Evolutionary conservation across 768 basidiomycete genomes (phyloP), one percentile per base, ranked within the genome.

Genomic region (Lactarius tabidus): DNA sequence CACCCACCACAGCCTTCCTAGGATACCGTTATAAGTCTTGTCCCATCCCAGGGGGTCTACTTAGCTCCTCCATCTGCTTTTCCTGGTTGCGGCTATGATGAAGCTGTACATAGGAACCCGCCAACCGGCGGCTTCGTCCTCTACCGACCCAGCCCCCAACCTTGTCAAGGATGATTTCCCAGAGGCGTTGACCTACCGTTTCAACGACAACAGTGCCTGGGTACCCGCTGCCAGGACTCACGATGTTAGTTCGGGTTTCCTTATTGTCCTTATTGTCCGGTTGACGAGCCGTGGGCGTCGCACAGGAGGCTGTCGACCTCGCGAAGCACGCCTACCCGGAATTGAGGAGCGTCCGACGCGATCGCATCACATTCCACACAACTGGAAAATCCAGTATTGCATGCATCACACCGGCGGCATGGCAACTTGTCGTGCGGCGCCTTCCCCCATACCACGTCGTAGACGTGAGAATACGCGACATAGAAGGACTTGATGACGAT

Each of bases 161-260:
- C 38, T 60, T 3, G 33, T 53, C 17, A 66, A 62, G 20, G 60
- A 62, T 1, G 65, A 66, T 3, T 62, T 58, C 33, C 65, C 65
- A n/a, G 65, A 66, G 57, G 65, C 65, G 41, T 62, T 66, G 65
- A 66, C 65, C 51, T 66, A 66, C 39, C 65, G 65, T n/a, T 66
- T 45, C 57, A 62, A 62, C n/a, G 65, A 66, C 33, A 66, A 66
- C 15, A 66, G 65, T 6, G 65, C 65, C 18, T 66, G 65, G 65
- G 60, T 66, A 6, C 65, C 65, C 6, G 61, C 65, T 2, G 60
- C 65, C 8, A 62, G 7, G 39, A 58, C 35, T 18, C 65, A 66
- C 52, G 65, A 62, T 1, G 65, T 35, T 6, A 29, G 57, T 29
- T 12, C 17, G 43, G 41, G 4, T 41, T 20, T n/a, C 12, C 26